Evolutionary conservation across 495 filamentous ascomycete genomes (phyloP), one percentile per base, ranked within the genome.

Genomic region (Penicillium goetzii): DNA sequence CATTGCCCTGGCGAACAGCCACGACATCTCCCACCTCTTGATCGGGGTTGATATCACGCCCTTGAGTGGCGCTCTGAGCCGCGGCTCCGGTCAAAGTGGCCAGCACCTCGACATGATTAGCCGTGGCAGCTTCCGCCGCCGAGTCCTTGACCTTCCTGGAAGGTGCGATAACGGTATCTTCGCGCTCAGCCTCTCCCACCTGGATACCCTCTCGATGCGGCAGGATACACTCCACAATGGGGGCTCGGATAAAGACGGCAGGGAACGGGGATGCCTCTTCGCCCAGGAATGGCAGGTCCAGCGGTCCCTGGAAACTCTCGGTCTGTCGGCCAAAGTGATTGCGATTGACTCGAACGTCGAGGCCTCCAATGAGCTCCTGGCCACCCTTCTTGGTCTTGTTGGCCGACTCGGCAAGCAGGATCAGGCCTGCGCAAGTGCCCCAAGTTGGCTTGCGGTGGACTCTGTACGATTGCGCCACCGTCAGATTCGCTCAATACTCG

Each of bases 361-460:
- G 82, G 12, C 95, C 95, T 1, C 95, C 95, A 47, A 99, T 92
- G 23, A 98, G 85, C 54, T 97, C 92, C 70, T 98, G 95, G 0
- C 95, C 95, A 47, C 92, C 93, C 61, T 89, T 86, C 72, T 97
- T 98, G 3, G 91, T 93, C 26, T 88, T 84, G 72, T 93, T 94
- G 25, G 95, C 96, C 47, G 89, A 86, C 72, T 97, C 92, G 14
- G 92, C 88, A 50, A 99, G 89, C 40, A 98, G 78, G 64, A 99
- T 97, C 59, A 99, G 83, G 6, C 95, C 95, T 25, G 95, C 95
- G 73, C 95, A 99, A 26, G 95, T 98, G 14, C 95, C 95, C 95
- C 95, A 99, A 19, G 89, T 90, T 21, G 96, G 93, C 72, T 91
- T 93, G 67, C 88, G 85, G 53, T 85, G 69, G 58, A 77, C 66